A percentile compares a stretch with the other conserved stretches of the same genome.
phyloP scores from a whole-genome alignment of 495 filamentous ascomycete genomes.

The Xylaria curta region DNA sequence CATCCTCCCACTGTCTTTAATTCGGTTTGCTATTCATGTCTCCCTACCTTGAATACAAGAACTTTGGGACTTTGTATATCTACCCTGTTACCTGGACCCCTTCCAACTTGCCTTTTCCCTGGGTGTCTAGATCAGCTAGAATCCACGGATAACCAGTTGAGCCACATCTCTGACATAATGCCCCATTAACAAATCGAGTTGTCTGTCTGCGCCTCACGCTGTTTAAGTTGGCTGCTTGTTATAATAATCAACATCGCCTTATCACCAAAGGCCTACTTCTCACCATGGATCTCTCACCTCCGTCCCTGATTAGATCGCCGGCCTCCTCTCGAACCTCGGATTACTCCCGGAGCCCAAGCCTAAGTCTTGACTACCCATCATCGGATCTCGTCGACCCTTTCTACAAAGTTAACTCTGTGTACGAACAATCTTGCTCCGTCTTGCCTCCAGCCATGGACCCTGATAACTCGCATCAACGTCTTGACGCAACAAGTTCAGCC shows the following conservation, averaged over 20 bases:
- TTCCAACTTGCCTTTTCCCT: constrained; percentile 14
- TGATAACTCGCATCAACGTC: constrained; percentile 48
- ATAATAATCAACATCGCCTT: constrained; percentile 30
- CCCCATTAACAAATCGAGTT: not conserved
- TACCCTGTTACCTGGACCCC: constrained; percentile 16
- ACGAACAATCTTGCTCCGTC: constrained; percentile 50
- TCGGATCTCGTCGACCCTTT: constrained; percentile 52
- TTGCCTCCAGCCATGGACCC: constrained; percentile 48
- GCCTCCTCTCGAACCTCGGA: constrained; percentile 55
- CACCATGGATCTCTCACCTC: constrained; percentile 56
- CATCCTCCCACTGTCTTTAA: constrained; percentile 10
- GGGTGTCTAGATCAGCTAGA: constrained; percentile 8
- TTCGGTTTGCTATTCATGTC: constrained; percentile 6
- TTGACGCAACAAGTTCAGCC: constrained; percentile 51
- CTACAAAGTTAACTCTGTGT: constrained; percentile 54
- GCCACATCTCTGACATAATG: constrained; percentile 26
- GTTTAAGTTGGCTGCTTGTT: constrained; percentile 27
- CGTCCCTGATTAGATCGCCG: constrained; percentile 55
- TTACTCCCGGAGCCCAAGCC: constrained; percentile 54
- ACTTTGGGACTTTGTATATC: constrained; percentile 21
- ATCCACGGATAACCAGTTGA: not conserved
- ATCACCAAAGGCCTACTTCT: not conserved
- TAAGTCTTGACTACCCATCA: constrained; percentile 54
- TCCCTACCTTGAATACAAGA: not conserved
- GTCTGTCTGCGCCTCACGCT: constrained; percentile 11